These are phyloP conservation scores for Leptomonas seymouri DNA, from an alignment of 208 protist species.

Conservation along the genomic window DNA sequence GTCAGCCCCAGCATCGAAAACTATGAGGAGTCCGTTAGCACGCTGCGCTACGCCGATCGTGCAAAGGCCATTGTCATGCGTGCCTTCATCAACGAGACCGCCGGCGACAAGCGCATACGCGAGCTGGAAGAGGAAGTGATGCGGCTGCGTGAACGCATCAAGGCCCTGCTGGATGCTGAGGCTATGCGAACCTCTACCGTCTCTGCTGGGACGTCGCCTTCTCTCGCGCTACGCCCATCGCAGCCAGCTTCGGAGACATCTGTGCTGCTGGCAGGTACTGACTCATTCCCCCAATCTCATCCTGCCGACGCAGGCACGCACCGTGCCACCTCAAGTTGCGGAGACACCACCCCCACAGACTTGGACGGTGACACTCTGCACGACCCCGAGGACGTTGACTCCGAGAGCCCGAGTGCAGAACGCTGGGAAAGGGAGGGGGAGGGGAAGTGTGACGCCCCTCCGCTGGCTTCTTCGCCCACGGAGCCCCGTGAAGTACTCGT, in stretches of 20 bases:
- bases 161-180: slow-evolving; percentile 37
- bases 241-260: neutral
- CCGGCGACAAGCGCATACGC: slow-evolving; percentile 84
- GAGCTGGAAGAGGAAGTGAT: slow-evolving; percentile 85
- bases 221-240: slow-evolving; percentile 2
- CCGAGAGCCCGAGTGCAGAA: neutral
- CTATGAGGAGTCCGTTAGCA: slow-evolving; percentile 91
- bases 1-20: slow-evolving; percentile 74
- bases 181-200: slow-evolving; percentile 4
- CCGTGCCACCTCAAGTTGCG: neutral
- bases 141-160: slow-evolving; percentile 68
- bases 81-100: slow-evolving; percentile 88
- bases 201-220: neutral
- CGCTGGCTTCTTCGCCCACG: neutral
- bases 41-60: slow-evolving; percentile 91
- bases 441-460: neutral
- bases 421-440: no score
- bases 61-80: slow-evolving; percentile 91
- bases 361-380: neutral
- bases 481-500: slow-evolving; percentile 22
- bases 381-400: neutral
- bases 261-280: slow-evolving; percentile 1
- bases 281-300: neutral
- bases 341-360: neutral
- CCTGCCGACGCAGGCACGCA: neutral